A percentile compares a stretch with the other conserved stretches of the same genome.
Conservation (phyloP, 352 stramenopile species). For the Aphanomyces invadans region DNA sequence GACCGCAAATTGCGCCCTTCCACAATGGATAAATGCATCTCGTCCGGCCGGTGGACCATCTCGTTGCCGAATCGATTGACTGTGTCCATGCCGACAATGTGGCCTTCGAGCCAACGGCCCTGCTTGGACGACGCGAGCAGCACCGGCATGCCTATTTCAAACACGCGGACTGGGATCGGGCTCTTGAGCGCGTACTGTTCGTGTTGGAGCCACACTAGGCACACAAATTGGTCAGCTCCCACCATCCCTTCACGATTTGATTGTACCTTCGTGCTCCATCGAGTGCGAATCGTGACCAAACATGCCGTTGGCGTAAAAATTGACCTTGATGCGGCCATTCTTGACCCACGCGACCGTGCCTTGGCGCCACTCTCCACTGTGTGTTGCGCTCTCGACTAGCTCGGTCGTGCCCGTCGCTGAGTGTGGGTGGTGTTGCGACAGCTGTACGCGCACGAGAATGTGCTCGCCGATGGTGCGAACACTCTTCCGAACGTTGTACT, state of each 20-base stretch:
- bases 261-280: conserved; percentile 23
- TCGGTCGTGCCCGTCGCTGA: too few species aligned
- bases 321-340: conserved; percentile 49
- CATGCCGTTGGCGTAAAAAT: conserved; percentile 30
- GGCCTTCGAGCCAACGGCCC: conserved; percentile 41
- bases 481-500: conserved; percentile 48
- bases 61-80: conserved; percentile 38
- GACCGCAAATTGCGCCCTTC: conserved; percentile 45
- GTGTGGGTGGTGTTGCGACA: background rate
- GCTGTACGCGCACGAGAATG: conserved; percentile 31
- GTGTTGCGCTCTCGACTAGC: too few species aligned
- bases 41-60: conserved; percentile 33
- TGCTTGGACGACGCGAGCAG: conserved; percentile 45
- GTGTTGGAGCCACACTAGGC: conserved; percentile 43
- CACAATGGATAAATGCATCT: conserved; percentile 47
- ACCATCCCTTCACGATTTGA: too few species aligned
- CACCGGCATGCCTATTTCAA: conserved; percentile 41
- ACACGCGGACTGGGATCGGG: conserved; percentile 42
- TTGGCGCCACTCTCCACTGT: conserved; percentile 42
- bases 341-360: conserved; percentile 51
- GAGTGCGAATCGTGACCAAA: conserved; percentile 16
- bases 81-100: conserved; percentile 35
- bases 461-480: conserved; percentile 52
- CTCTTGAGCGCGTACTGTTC: conserved; percentile 42
- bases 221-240: too few species aligned